Evolutionary conservation across 495 filamentous ascomycete genomes (phyloP), one percentile per base, ranked within the genome.

Genomic region (Podospora sp.): DNA sequence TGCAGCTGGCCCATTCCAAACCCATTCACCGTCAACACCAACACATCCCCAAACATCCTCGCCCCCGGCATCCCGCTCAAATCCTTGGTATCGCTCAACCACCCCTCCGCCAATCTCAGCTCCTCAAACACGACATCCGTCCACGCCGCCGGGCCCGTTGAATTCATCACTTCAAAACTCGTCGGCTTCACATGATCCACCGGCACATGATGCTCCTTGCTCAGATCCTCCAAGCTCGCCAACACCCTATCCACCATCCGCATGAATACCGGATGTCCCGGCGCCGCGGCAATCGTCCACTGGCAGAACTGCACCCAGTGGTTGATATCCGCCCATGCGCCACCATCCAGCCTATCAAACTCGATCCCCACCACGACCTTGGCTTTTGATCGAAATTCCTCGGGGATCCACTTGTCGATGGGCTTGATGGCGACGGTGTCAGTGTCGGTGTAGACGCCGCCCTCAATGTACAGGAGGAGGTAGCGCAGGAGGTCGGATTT

Each of bases 401-500:
- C 55, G 3, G 85, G 83, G 5, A 87, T 72, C 82, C 84, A 87
- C 0, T 71, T 55, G 22, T 76, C 66, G 63, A 84, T 74, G 6
- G 77, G 70, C 62, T 74, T 75, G 33, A 83, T 78, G 56, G 79
- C 83, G 6, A 79, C 77, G 22, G 81, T 80, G 72, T 87, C 85
- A n/a, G 84, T 78, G 69, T 87, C 84, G 60, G 79, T 80, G 73
- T 81, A 87, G 29, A 84, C 67, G 6, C 84, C 84, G 7, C 84
- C 85, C 63, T 85, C 78, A 29, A 74, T 76, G 24, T 77, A 77
- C 21, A 88, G 68, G 12, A 86, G 68, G 52, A 86, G 73, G 64
- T 87, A 86, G 14, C 84, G 82, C 21, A 87, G 77, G 20, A 87
- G 71, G 67, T 87, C 85, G 0, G 83, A 80, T 36, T 81, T 82